These are phyloP conservation scores for Zymoseptoria tritici DNA, from an alignment of 2,329 filamentous ascomycete species.

Conservation along the genomic window DNA sequence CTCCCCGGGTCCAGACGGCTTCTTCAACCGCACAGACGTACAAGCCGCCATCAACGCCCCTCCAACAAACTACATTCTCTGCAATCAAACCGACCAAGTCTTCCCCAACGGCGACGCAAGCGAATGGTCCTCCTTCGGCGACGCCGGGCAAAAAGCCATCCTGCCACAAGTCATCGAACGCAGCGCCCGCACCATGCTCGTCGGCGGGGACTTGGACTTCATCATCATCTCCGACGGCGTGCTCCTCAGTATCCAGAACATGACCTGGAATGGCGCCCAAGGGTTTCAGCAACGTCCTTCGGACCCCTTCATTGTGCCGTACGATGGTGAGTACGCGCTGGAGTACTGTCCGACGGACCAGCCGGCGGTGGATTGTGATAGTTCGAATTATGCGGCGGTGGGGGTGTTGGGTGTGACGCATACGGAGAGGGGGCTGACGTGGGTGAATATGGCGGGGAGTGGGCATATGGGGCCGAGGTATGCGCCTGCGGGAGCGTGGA, in stretches of 20 bases:
- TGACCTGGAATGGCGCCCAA: conserved; percentile 25
- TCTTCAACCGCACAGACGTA: conserved; percentile 29
- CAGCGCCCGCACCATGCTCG: conserved; percentile 27
- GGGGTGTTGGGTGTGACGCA: conserved; percentile 21
- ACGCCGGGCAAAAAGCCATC: not conserved
- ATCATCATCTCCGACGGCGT: conserved; percentile 23
- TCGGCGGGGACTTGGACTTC: conserved; percentile 20
- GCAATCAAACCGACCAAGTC: conserved; percentile 15
- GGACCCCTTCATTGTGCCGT: conserved; percentile 21
- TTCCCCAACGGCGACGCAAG: conserved; percentile 15
- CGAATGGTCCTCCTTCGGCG: conserved; percentile 14
- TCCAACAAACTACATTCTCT: conserved; percentile 19
- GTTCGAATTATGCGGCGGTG: conserved; percentile 14
- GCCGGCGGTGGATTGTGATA: not conserved
- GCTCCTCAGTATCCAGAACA: conserved; percentile 23
- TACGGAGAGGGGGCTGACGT: conserved; percentile 22
- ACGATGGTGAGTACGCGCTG: conserved; percentile 6
- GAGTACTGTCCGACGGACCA: not conserved
- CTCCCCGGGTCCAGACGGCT: conserved; percentile 5
- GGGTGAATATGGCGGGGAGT: conserved; percentile 16
- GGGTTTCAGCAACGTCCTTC: conserved; percentile 20
- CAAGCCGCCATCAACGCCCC: conserved; percentile 30
- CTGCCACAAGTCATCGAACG: conserved; percentile 24
- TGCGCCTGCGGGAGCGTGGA: conserved; percentile 35
- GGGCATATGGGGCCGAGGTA: conserved; percentile 31